Conservation (phyloP, 352 stramenopile genomes). For the Phytophthora megakarya region DNA sequence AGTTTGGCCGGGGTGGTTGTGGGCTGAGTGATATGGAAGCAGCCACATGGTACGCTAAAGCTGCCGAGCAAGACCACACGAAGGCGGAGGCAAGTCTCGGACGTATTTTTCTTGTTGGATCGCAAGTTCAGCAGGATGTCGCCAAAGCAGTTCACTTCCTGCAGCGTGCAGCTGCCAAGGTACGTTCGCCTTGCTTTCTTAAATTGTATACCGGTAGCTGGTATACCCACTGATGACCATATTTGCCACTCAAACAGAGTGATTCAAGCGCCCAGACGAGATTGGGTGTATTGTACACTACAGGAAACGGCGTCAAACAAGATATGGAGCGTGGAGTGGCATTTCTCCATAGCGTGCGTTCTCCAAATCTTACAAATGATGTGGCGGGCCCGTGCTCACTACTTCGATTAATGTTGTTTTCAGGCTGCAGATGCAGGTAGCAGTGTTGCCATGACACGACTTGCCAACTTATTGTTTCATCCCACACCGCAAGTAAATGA, state of each 20-base stretch:
- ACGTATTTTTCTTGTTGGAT: slow-evolving; percentile 40
- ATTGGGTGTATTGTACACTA: slow-evolving; percentile 53
- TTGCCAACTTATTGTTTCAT: slow-evolving; percentile 53
- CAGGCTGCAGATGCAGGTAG: slow-evolving; percentile 47
- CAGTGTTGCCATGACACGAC: slow-evolving; percentile 56
- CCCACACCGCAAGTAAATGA: slow-evolving; percentile 7
- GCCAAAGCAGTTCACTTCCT: slow-evolving; percentile 70
- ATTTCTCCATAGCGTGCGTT: slow-evolving; percentile 52
- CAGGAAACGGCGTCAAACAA: slow-evolving; percentile 51
- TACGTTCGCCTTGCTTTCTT: neutral
- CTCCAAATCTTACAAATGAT: neutral
- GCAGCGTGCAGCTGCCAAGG: slow-evolving; percentile 60
- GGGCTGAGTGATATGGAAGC: slow-evolving; percentile 30
- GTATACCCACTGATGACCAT: neutral
- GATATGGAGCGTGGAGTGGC: slow-evolving; percentile 62
- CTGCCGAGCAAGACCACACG: slow-evolving; percentile 53
- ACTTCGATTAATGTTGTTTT: neutral
- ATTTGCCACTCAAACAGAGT: slow-evolving; percentile 19
- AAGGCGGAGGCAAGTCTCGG: slow-evolving; percentile 59
- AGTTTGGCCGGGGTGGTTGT: slow-evolving; percentile 34
- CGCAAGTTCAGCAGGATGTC: slow-evolving; percentile 37
- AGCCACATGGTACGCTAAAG: slow-evolving; percentile 57
- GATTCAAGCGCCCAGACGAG: slow-evolving; percentile 54
- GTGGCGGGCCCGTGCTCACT: slow-evolving; percentile 4
- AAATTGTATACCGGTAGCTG: neutral